phyloP scores from a whole-genome alignment of 345 rosid species.

The Ceriops tagal region DNA sequence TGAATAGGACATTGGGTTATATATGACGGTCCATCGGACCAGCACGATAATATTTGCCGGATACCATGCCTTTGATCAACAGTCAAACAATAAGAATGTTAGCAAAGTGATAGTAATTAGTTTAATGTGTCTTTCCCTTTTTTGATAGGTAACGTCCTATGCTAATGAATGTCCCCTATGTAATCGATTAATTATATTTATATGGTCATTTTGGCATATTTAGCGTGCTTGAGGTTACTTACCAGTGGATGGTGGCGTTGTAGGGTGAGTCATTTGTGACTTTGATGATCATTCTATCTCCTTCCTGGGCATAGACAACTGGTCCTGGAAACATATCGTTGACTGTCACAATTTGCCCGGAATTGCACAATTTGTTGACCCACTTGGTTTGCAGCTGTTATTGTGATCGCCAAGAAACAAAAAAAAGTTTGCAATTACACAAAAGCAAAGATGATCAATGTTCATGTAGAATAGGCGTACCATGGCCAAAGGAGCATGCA shows the following conservation, averaged over 20 bases:
- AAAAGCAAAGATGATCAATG: not conserved
- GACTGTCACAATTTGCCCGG: slow-evolving; percentile 57
- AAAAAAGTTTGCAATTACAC: not conserved
- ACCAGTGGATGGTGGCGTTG: slow-evolving; percentile 86
- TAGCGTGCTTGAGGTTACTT: not conserved
- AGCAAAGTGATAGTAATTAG: not conserved
- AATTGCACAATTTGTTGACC: slow-evolving; percentile 59
- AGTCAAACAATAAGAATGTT: not conserved
- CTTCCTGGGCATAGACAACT: slow-evolving; percentile 66
- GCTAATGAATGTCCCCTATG: no score
- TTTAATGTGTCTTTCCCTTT: not conserved
- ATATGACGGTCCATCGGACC: slow-evolving; percentile 90
- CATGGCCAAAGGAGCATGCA: no score
- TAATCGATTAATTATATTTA: no score
- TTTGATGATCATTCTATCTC: slow-evolving; percentile 56
- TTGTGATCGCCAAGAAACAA: not conserved
- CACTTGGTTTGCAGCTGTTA: slow-evolving; percentile 54
- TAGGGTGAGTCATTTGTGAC: slow-evolving; percentile 70
- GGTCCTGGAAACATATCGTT: slow-evolving; percentile 80
- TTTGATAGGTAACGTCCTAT: no score
- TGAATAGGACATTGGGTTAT: slow-evolving; percentile 86
- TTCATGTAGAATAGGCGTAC: no score
- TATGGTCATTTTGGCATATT: not conserved
- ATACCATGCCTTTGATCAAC: slow-evolving; percentile 69
- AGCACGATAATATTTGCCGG: slow-evolving; percentile 71